Evolutionary conservation across 352 stramenopile genomes (phyloP).

Genomic region (Phytophthora multivora): DNA sequence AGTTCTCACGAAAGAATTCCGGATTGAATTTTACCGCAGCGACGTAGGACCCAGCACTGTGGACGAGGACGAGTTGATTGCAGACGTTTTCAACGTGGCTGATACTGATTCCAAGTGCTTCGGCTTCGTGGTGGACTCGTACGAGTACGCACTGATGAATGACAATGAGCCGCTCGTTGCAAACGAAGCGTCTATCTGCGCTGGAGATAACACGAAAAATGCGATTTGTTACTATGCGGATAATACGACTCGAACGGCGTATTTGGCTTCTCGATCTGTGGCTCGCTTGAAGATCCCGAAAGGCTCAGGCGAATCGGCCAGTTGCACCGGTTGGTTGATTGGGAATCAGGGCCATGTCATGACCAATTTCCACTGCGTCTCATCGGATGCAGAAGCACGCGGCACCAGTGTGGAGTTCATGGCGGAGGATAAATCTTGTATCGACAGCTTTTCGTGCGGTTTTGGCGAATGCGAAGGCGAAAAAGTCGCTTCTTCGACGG

Average conservation of each 20-base stretch:
- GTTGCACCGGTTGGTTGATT: conserved; percentile 64
- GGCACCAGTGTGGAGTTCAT: conserved; percentile 60
- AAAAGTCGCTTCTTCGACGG: conserved; percentile 43
- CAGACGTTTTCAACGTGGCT: conserved; percentile 20
- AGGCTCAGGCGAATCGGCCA: conserved; percentile 16
- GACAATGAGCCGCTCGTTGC: conserved; percentile 36
- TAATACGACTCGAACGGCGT: conserved; percentile 25
- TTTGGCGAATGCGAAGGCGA: conserved; percentile 31
- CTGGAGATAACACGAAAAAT: conserved; percentile 58
- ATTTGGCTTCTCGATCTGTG: conserved; percentile 38
- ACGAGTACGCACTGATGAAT: conserved; percentile 46
- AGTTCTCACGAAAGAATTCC: conserved; percentile 53
- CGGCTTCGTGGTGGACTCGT: conserved; percentile 54
- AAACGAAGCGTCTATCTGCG: conserved; percentile 47
- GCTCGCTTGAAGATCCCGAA: conserved; percentile 26
- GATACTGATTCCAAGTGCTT: conserved; percentile 43
- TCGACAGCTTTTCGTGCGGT: conserved; percentile 25
- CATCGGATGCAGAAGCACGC: conserved; percentile 32
- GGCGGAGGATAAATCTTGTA: conserved; percentile 43
- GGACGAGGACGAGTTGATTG: conserved; percentile 3
- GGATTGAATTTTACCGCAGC: conserved; percentile 61
- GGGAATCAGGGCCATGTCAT: conserved; percentile 59
- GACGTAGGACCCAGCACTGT: conserved; percentile 3
- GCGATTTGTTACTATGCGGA: conserved; percentile 57
- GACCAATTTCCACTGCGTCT: conserved; percentile 72